Evolutionary conservation across 1,139 yeast species (phyloP).

Genomic region (Taphrina wiesneri): DNA sequence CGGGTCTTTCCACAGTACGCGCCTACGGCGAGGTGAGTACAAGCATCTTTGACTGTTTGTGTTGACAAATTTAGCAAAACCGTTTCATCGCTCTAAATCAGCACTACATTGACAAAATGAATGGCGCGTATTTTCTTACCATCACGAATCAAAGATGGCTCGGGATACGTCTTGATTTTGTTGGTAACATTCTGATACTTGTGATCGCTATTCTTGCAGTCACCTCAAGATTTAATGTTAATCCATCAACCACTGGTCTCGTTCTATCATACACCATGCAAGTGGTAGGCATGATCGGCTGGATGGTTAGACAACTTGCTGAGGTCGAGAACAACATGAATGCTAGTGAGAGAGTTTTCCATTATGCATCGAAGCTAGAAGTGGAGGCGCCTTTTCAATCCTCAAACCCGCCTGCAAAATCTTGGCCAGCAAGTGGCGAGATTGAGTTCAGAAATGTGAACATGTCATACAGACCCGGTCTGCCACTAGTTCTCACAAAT

Average conservation of each 20-base stretch:
- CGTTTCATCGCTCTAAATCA: slow-evolving; percentile 58
- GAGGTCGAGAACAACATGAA: slow-evolving; percentile 81
- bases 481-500: slow-evolving; percentile 70
- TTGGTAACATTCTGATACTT: slow-evolving; percentile 53
- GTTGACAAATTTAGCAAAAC: slow-evolving; percentile 38
- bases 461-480: slow-evolving; percentile 70
- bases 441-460: slow-evolving; percentile 60
- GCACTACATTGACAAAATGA: slow-evolving; percentile 59
- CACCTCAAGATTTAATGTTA: slow-evolving; percentile 60
- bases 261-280: slow-evolving; percentile 55
- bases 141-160: slow-evolving; percentile 80
- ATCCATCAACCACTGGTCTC: slow-evolving; percentile 70
- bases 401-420: slow-evolving; percentile 55
- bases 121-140: slow-evolving; percentile 68
- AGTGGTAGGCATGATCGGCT: slow-evolving; percentile 40
- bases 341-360: slow-evolving; percentile 76
- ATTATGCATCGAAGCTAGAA: slow-evolving; percentile 69
- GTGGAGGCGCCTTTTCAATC: slow-evolving; percentile 59
- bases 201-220: slow-evolving; percentile 63
- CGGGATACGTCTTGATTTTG: slow-evolving; percentile 59
- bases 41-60: not conserved
- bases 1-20: slow-evolving; percentile 70
- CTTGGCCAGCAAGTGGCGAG: slow-evolving; percentile 64
- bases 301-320: slow-evolving; percentile 55
- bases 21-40: slow-evolving; percentile 52